Base-by-base conservation (phyloP, 2,329 filamentous ascomycete genomes). In the Pyrenophora seminiperda region DNA sequence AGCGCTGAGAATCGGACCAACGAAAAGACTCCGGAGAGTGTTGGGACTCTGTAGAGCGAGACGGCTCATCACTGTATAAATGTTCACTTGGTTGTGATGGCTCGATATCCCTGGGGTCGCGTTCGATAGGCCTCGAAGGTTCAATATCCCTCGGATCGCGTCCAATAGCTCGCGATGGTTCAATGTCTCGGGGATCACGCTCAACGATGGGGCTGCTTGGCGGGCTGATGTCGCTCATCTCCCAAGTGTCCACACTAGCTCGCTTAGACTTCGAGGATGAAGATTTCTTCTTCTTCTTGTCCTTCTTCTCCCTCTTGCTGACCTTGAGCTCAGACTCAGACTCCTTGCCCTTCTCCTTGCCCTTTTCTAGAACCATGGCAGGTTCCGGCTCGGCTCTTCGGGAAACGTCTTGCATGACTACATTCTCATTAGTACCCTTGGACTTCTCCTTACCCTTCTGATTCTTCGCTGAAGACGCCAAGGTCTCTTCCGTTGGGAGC, bases 221-320 rank as follows among this genome's bases (percentile, higher is more conserved):
- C 19, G 56, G 58, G 17, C 63, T 69, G 5, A 53, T 41, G 24
- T 68, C 67, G 29, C 59, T 61, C 37, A 67, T 60, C 34, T 70
- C 67, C 63, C 65, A 67, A n/a, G 49, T 68, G 33, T 69, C 66
- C 6, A 59, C 40, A 38, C 62, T 66, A 17, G 47, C 59, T 38
- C 63, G 63, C 50, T 70, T 71, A 3, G 62, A 63, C 14, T 63
- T 63, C 48, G 68, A 72, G 7, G 62, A 63, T 46, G 66, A 69
- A 47, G 67, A 70, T 51, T 71, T 70, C 51, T 60, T 47, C 37
- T 47, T 47, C 15, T 42, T 45, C 41, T 50, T 44, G 27, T 37
- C 42, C 32, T 37, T 38, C 24, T 49, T 50, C 17, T 4, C 36
- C 24, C n/a, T 75, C 63, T 75, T 76, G 58, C 67, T 73, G 53